Base-by-base conservation (phyloP, 768 basidiomycete genomes). In the Boletus fagicola region DNA sequence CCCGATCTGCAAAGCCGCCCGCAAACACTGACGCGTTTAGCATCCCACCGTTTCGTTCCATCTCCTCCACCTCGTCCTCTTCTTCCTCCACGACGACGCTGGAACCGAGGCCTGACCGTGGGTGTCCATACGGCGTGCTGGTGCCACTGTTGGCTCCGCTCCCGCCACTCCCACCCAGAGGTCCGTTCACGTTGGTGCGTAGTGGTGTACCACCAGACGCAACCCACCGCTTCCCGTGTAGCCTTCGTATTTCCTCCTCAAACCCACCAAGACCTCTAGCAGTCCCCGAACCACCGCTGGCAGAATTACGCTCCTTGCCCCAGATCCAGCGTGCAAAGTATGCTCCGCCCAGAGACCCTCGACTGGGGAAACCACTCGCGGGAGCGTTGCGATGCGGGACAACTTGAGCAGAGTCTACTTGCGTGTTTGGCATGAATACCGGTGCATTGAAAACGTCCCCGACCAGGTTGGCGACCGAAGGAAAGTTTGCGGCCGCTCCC, bases 241-340 rank as follows among this genome's bases (percentile, higher is more conserved):
- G 65, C 64, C 88, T 74, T 56, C 82, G 77, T 53, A 92, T 81
- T 72, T 93, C 91, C 55, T 93, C 92, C 67, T 93, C 91, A 61
- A 88, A 93, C 26, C 81, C 84, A 24, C 80, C 82, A 24, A 84
- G 75, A 4, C 76, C 78, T 30, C 73, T 62, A 2, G 57, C 64
- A 28, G 71, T 49, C 36, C 78, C 74, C 4, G 75, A 66, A 9
- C 64, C 66, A 26, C 68, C 65, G 18, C 58, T 49, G 30, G 58
- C 51, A 11, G 71, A 71, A 54, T 65, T 73, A 28, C 76, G 74
- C 54, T 90, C 86, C 61, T 83, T 80, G 40, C 88, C 84, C 90
- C 90, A 93, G 43, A 90, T 86, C 91, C 92, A 94, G 9, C 92
- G 80, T 30, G 90, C 92, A 42, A 90, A 74, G 65, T 90, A 93